These are phyloP conservation scores for Aphanocladium album DNA, from an alignment of 2,329 filamentous ascomycete species.

Conservation along the genomic window DNA sequence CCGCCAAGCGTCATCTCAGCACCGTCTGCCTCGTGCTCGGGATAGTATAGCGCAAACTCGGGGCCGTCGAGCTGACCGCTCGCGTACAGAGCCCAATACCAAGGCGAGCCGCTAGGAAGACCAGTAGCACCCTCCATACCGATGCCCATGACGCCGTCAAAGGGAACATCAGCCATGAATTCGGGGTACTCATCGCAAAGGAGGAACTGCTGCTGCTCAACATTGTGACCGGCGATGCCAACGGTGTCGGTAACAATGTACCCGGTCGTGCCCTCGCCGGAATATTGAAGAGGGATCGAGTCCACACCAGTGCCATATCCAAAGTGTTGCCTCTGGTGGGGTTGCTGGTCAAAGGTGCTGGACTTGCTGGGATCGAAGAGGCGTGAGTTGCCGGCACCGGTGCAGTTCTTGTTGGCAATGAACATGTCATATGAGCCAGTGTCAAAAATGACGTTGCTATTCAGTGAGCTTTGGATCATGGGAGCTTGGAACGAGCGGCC, in stretches of 20 bases:
- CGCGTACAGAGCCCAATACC: slow-evolving; percentile 26
- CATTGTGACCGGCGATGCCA: slow-evolving; percentile 20
- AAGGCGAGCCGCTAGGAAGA: slow-evolving; percentile 15
- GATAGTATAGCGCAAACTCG: slow-evolving; percentile 26
- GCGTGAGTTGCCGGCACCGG: slow-evolving; percentile 20
- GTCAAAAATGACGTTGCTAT: slow-evolving; percentile 28
- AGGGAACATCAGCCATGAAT: slow-evolving; percentile 21
- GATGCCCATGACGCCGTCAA: slow-evolving; percentile 31
- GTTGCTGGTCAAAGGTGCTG: slow-evolving; percentile 22
- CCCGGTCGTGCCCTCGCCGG: slow-evolving; percentile 18
- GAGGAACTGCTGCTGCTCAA: slow-evolving; percentile 24
- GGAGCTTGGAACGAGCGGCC: not conserved
- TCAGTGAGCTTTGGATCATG: not conserved
- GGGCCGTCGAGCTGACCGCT: slow-evolving; percentile 21
- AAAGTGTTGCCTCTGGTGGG: slow-evolving; percentile 15
- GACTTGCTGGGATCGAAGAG: slow-evolving; percentile 26
- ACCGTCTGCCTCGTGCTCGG: slow-evolving; percentile 17
- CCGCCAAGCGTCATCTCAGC: slow-evolving; percentile 30
- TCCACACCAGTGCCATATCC: slow-evolving; percentile 25
- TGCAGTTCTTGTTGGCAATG: slow-evolving; percentile 25
- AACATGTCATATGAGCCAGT: slow-evolving; percentile 26
- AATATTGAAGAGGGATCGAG: slow-evolving; percentile 20
- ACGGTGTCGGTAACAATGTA: slow-evolving; percentile 25
- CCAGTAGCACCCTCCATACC: slow-evolving; percentile 15
- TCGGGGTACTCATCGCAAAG: slow-evolving; percentile 26